Conservation (phyloP, 2,329 filamentous ascomycete species). For the Aspergillus aculeatus region DNA sequence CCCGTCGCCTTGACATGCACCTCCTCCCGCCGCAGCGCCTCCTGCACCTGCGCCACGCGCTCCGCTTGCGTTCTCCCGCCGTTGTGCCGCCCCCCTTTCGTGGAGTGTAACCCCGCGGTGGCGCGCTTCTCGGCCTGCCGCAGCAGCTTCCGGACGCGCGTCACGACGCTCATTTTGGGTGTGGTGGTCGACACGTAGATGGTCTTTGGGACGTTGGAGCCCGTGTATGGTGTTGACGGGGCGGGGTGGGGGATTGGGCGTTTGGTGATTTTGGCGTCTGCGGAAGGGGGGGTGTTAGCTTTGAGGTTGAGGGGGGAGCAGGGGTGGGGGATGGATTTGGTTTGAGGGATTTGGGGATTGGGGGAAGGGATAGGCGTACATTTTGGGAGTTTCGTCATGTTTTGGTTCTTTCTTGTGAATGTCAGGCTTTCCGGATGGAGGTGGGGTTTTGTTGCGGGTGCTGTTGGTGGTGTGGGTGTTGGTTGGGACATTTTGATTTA, state of each 20-base stretch:
- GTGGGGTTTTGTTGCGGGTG: background rate
- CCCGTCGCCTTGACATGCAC: constrained; percentile 61
- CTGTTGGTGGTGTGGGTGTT: background rate
- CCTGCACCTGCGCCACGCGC: constrained; percentile 32
- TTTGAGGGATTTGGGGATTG: background rate
- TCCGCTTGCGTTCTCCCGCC: constrained; percentile 34
- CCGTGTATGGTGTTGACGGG: constrained; percentile 54
- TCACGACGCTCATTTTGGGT: constrained; percentile 59
- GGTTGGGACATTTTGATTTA: background rate
- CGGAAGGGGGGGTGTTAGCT: constrained; percentile 17
- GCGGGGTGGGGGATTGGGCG: constrained; percentile 59
- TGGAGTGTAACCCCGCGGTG: constrained; percentile 32
- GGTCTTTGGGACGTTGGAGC: constrained; percentile 49
- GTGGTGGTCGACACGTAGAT: constrained; percentile 57
- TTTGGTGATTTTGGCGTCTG: constrained; percentile 52
- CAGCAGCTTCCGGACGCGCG: constrained; percentile 59
- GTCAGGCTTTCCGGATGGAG: constrained; percentile 19
- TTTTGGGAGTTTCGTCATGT: constrained; percentile 38
- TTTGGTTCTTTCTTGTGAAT: constrained; percentile 42
- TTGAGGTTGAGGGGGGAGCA: constrained; percentile 2
- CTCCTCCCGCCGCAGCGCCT: constrained; percentile 45
- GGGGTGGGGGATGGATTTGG: background rate
- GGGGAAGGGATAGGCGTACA: constrained; percentile 20
- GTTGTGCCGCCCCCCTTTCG: constrained; percentile 15
- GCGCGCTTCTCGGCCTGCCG: constrained; percentile 53